A percentile compares a stretch with the other conserved stretches of the same genome.
Evolutionary conservation across 116 monocot species (phyloP).

Genomic region (Cymodocea nodosa): DNA sequence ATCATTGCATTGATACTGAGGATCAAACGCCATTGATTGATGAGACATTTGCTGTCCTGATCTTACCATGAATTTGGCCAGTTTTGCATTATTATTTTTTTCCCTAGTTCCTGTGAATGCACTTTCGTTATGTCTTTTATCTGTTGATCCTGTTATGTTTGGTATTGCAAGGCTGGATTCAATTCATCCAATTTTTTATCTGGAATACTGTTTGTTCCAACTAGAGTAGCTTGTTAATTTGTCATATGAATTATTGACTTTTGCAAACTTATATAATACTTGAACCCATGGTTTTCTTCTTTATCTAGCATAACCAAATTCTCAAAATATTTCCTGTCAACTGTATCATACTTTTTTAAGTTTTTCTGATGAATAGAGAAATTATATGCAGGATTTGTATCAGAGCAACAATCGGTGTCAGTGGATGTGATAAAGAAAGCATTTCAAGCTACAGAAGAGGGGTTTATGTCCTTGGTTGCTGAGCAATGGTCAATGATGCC

Average conservation of each 20-base stretch:
- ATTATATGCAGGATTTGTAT: slow-evolving; percentile 28
- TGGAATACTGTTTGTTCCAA: neutral
- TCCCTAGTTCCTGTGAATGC: neutral
- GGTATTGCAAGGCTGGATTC: neutral
- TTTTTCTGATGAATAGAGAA: neutral
- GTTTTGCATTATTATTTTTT: neutral
- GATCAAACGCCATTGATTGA: no score
- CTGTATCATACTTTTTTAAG: neutral
- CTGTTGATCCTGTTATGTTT: neutral
- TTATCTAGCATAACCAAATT: neutral
- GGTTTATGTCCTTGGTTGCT: slow-evolving; percentile 33
- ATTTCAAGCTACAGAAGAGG: slow-evolving; percentile 54
- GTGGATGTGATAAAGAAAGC: slow-evolving; percentile 38
- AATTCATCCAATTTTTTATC: neutral
- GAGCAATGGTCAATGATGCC: slow-evolving; percentile 42
- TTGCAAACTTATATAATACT: neutral
- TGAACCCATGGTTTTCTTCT: neutral
- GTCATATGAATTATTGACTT: neutral
- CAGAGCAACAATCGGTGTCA: slow-evolving; percentile 46
- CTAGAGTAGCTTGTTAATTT: no score
- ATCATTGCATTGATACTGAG: no score
- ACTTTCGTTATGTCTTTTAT: neutral
- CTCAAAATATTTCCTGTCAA: neutral
- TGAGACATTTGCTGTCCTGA: no score
- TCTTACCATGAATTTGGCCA: neutral